These are phyloP conservation scores for Actinomortierella ambigua DNA, from an alignment of 371 early-diverging fungal genomes.

Conservation along the genomic window DNA sequence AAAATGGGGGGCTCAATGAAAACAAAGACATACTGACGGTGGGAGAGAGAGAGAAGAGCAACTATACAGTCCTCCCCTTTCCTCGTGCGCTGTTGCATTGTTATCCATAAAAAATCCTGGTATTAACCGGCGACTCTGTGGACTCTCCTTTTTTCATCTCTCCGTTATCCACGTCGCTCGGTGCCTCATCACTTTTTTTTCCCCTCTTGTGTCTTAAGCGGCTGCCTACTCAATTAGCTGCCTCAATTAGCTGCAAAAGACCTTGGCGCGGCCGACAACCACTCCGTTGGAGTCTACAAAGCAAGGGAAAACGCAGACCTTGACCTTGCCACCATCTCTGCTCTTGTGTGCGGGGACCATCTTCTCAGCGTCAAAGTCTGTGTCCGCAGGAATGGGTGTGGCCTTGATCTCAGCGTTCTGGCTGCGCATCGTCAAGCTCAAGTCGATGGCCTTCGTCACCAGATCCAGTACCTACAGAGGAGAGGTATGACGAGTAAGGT, in stretches of 20 bases:
- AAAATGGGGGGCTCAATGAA: too few species aligned
- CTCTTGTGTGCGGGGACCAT: conserved; percentile 48
- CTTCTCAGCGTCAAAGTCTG: conserved; percentile 26
- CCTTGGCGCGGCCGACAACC: conserved; percentile 44
- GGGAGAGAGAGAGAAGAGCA: too few species aligned
- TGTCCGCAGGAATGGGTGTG: conserved; percentile 14
- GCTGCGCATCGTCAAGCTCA: conserved; percentile 45
- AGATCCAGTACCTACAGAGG: conserved; percentile 29
- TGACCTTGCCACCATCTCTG: conserved; percentile 45
- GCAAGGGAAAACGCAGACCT: conserved; percentile 46
- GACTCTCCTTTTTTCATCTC: too few species aligned
- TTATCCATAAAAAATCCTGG: too few species aligned
- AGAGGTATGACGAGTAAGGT: neutral
- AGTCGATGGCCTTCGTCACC: conserved; percentile 40
- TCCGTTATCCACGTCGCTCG: too few species aligned
- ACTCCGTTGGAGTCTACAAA: conserved; percentile 44
- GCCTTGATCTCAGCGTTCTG: conserved; percentile 41
- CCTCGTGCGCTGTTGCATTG: too few species aligned
- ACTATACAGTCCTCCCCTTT: too few species aligned
- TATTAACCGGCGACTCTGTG: too few species aligned
- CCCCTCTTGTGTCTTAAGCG: too few species aligned
- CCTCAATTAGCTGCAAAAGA: conserved; percentile 31
- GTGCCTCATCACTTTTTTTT: too few species aligned
- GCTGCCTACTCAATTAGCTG: too few species aligned
- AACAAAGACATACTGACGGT: too few species aligned